phyloP scores from a whole-genome alignment of 768 basidiomycete species.

The Russula earlei region DNA sequence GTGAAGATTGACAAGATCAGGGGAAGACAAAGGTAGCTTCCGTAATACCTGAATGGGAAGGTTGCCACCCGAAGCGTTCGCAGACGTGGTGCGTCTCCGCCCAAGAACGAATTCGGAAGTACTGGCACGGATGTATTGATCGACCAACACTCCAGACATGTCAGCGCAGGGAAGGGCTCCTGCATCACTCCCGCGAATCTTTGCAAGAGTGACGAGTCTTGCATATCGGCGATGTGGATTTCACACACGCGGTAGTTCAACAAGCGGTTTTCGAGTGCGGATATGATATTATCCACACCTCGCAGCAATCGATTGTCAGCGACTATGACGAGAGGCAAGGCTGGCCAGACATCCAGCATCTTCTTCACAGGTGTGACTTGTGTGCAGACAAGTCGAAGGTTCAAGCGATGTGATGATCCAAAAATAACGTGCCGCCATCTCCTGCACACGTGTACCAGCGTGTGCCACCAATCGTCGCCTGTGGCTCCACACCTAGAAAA shows the following conservation, averaged over 20 bases:
- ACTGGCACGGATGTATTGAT: no score
- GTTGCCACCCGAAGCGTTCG: neutral
- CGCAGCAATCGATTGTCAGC: no score
- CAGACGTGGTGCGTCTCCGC: neutral
- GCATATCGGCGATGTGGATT: neutral
- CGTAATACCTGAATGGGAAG: neutral
- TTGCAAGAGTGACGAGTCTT: neutral
- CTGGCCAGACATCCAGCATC: neutral
- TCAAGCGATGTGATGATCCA: neutral
- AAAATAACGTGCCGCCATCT: neutral
- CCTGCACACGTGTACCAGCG: neutral
- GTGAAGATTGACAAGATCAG: neutral
- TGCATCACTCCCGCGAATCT: neutral
- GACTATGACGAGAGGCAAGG: neutral
- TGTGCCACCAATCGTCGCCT: no score
- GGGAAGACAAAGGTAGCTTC: neutral
- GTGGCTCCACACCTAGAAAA: no score
- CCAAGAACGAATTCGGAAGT: no score
- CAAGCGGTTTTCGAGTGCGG: neutral
- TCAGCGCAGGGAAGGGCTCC: neutral
- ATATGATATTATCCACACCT: neutral
- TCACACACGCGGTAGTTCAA: neutral
- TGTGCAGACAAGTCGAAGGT: neutral
- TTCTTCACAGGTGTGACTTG: neutral
- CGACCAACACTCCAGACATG: neutral